Evolutionary conservation across 2,329 filamentous ascomycete genomes (phyloP).

Genomic region (Cercospora sp.): DNA sequence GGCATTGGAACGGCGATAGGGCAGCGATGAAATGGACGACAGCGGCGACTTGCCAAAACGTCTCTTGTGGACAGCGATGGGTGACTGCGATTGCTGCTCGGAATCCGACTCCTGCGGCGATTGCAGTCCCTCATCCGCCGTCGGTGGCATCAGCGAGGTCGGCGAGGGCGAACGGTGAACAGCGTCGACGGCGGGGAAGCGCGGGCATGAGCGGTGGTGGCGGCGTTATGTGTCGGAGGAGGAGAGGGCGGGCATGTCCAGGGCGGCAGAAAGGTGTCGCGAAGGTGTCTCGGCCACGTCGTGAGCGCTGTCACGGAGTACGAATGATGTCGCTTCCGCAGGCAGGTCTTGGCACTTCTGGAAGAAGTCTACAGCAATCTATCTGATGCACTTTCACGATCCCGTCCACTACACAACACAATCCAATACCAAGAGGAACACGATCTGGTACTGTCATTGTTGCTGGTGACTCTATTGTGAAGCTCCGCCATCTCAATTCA

Average conservation of each 20-base stretch:
- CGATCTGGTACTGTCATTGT: neutral
- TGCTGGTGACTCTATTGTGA: neutral
- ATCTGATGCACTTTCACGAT: neutral
- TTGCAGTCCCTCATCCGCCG: constrained; percentile 64
- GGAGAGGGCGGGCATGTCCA: neutral
- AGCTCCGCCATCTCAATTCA: constrained; percentile 9
- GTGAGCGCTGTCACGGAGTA: neutral
- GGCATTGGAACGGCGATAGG: constrained; percentile 55
- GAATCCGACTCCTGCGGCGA: constrained; percentile 69
- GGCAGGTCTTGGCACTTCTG: neutral
- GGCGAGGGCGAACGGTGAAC: constrained; percentile 5
- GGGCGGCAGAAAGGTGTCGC: neutral
- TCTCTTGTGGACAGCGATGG: constrained; percentile 62
- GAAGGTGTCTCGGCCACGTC: neutral
- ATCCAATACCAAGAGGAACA: neutral
- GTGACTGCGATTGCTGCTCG: constrained; percentile 58
- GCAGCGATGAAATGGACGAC: constrained; percentile 58
- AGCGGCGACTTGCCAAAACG: constrained; percentile 54
- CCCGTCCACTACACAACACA: neutral
- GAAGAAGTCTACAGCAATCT: neutral
- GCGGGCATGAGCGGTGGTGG: neutral
- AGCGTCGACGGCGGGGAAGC: neutral
- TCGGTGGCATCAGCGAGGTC: constrained; percentile 61
- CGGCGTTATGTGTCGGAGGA: neutral
- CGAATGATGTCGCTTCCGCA: neutral